Conservation (phyloP, 2,329 filamentous ascomycete genomes). For the Geosmithia putterillii region DNA sequence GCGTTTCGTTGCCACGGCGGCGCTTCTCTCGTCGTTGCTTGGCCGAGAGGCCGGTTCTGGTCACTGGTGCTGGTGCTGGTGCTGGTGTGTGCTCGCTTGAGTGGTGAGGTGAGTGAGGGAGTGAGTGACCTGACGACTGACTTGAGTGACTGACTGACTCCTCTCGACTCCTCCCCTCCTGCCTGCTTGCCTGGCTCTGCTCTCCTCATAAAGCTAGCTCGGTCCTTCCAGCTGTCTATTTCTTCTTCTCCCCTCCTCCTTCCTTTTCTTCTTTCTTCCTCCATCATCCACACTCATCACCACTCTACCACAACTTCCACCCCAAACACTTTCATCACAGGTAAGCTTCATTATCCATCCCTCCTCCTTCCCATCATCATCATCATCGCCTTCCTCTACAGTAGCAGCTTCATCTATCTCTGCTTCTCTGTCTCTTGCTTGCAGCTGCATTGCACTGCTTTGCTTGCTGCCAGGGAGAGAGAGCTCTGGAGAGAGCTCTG, state of each 20-base stretch:
- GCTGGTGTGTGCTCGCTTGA: no score
- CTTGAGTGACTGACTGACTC: no score
- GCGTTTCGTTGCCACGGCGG: background rate
- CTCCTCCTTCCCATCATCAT: background rate
- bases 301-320: background rate
- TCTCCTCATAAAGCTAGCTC: background rate
- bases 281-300: background rate
- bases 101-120: no score
- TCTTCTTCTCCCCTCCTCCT: background rate
- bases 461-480: background rate
- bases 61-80: no score
- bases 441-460: no score
- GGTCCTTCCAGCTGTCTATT: background rate
- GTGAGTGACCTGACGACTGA: no score
- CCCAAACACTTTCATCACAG: background rate
- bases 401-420: background rate
- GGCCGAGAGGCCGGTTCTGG: no score
- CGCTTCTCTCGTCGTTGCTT: no score
- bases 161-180: background rate
- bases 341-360: background rate
- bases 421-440: background rate
- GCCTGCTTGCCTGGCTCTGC: background rate
- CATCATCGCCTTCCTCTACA: background rate
- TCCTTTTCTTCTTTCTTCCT: constrained; percentile 3
- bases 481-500: background rate